A percentile compares a stretch with the other conserved stretches of the same genome.
Evolutionary conservation across 2,329 filamentous ascomycete species (phyloP).

Genomic region (Arachnomyces sp.): DNA sequence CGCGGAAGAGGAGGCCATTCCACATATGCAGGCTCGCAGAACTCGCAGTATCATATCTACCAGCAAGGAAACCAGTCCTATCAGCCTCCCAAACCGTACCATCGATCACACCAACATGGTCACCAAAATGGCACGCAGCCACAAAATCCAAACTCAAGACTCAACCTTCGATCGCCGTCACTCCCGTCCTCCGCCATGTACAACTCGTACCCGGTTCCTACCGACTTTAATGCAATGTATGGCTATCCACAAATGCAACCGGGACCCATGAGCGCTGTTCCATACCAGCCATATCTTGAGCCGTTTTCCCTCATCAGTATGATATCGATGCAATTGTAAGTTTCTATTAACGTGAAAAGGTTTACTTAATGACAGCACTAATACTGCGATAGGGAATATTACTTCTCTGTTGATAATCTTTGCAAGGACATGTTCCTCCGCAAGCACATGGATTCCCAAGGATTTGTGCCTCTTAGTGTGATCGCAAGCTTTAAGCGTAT

Average conservation of each 20-base stretch:
- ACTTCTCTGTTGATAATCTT: slow-evolving; percentile 93
- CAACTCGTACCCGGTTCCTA: slow-evolving; percentile 34
- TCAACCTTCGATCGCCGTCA: slow-evolving; percentile 53
- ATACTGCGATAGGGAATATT: slow-evolving; percentile 68
- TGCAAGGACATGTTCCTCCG: slow-evolving; percentile 88
- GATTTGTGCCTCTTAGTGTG: slow-evolving; percentile 73
- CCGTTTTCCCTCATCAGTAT: slow-evolving; percentile 49
- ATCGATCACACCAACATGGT: slow-evolving; percentile 32
- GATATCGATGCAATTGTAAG: slow-evolving; percentile 55
- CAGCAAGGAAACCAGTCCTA: slow-evolving; percentile 34
- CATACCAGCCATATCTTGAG: slow-evolving; percentile 53
- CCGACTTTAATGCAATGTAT: slow-evolving; percentile 48
- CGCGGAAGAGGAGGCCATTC: slow-evolving; percentile 35
- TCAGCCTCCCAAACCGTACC: slow-evolving; percentile 33
- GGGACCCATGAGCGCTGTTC: slow-evolving; percentile 48
- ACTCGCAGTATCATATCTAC: slow-evolving; percentile 31
- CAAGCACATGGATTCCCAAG: slow-evolving; percentile 88
- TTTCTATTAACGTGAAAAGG: slow-evolving; percentile 8
- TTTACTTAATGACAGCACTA: too few relatives aligned
- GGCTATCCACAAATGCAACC: slow-evolving; percentile 50
- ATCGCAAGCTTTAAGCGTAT: slow-evolving; percentile 84
- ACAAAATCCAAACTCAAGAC: slow-evolving; percentile 41
- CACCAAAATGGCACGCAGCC: slow-evolving; percentile 29
- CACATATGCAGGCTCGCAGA: slow-evolving; percentile 27
- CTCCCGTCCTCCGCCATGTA: slow-evolving; percentile 51